These are phyloP conservation scores for Pythium pyrilobum DNA, from an alignment of 352 stramenopile species.

Conservation along the genomic window DNA sequence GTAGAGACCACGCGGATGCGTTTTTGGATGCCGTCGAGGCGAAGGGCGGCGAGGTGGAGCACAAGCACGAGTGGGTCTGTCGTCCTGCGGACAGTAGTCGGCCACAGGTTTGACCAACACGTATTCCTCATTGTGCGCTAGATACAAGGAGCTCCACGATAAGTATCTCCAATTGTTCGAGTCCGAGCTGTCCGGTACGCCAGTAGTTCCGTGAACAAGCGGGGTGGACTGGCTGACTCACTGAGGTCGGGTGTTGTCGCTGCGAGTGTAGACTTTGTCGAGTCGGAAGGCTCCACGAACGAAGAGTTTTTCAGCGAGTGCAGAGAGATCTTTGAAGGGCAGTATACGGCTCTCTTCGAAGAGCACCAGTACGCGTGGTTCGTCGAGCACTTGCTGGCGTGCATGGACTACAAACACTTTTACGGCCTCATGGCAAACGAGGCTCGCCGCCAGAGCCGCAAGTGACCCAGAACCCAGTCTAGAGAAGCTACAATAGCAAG, in stretches of 20 bases:
- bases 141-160: conserved; percentile 75
- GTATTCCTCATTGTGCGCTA: neutral
- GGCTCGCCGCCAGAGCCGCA: conserved; percentile 51
- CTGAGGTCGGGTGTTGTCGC: neutral
- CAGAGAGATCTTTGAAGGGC: conserved; percentile 46
- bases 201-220: neutral
- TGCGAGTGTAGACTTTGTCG: conserved; percentile 50
- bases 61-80: conserved; percentile 80
- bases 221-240: neutral
- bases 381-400: conserved; percentile 67
- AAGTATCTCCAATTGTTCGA: conserved; percentile 73
- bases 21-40: conserved; percentile 61
- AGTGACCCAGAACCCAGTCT: too few species aligned
- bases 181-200: conserved; percentile 48
- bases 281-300: conserved; percentile 53
- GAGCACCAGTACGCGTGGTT: conserved; percentile 73
- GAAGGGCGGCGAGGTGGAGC: conserved; percentile 57
- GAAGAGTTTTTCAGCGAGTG: conserved; percentile 72
- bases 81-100: neutral
- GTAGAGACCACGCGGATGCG: conserved; percentile 53
- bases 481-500: too few species aligned
- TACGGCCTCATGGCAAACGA: conserved; percentile 81
- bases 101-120: too few species aligned
- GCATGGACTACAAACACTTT: conserved; percentile 81
- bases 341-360: conserved; percentile 64